A percentile compares a stretch with the other conserved stretches of the same genome.
Conservation (phyloP, 108 stramenopile genomes). For the Skeletonema tropicum region DNA sequence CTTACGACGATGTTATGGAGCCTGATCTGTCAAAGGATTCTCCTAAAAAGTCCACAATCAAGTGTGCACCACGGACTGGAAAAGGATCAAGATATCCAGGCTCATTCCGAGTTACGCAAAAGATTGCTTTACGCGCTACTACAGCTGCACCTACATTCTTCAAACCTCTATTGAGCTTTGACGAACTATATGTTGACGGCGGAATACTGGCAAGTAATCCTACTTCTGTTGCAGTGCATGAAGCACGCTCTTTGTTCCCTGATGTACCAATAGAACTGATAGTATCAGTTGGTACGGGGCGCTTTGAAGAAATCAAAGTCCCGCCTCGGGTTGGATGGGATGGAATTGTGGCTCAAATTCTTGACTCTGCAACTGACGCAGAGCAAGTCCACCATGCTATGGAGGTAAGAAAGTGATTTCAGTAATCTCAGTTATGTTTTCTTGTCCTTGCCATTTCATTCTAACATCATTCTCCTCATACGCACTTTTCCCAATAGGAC, state of each 20-base stretch:
- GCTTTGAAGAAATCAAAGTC: conserved; percentile 72
- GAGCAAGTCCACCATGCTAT: conserved; percentile 58
- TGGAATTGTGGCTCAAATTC: conserved; percentile 87
- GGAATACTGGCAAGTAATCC: conserved; percentile 89
- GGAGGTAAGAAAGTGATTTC: conserved; percentile 27
- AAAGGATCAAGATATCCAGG: conserved; percentile 79
- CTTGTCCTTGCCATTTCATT: background rate
- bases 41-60: conserved; percentile 4
- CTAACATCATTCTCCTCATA: background rate
- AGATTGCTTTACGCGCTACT: conserved; percentile 78
- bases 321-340: conserved; percentile 87
- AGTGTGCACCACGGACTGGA: conserved; percentile 53
- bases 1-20: conserved; percentile 39
- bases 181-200: conserved; percentile 87
- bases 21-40: conserved; percentile 1
- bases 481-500: conserved; percentile 45
- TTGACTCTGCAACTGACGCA: conserved; percentile 81
- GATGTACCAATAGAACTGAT: conserved; percentile 85
- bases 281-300: conserved; percentile 46
- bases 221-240: conserved; percentile 86
- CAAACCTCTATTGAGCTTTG: conserved; percentile 86
- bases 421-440: background rate
- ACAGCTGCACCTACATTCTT: conserved; percentile 90
- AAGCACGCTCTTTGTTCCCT: conserved; percentile 83
- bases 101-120: conserved; percentile 84